Percentiles rank a stretch among this genome's conserved stretches.
Evolutionary conservation across 2,329 filamentous ascomycete genomes (phyloP).

Genomic region (Cladorrhinum sp.): DNA sequence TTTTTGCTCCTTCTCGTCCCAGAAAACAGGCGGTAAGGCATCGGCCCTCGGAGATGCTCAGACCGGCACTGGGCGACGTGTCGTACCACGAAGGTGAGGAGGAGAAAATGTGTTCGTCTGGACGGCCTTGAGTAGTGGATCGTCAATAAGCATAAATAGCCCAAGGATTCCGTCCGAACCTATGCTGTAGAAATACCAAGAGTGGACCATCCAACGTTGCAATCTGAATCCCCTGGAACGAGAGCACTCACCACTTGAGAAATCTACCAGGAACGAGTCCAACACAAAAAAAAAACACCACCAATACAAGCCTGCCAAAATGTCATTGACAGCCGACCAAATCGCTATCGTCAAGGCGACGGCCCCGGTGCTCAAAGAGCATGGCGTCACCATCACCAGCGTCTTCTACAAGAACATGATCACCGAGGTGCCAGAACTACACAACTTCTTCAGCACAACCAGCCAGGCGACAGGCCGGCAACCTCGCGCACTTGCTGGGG

Average conservation of each 20-base stretch:
- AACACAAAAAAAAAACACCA: neutral
- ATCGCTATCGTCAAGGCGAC: constrained; percentile 73
- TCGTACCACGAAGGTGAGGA: neutral
- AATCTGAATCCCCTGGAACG: neutral
- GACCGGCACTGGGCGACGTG: neutral
- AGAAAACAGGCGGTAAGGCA: neutral
- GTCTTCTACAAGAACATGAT: constrained; percentile 72
- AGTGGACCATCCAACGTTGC: neutral
- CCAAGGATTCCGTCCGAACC: neutral
- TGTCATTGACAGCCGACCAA: constrained; percentile 57
- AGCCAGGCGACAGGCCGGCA: constrained; percentile 63
- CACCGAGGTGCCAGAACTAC: constrained; percentile 60
- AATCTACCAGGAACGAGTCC: neutral
- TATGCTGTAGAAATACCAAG: neutral
- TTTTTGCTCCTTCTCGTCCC: neutral
- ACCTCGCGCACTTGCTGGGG: constrained; percentile 57
- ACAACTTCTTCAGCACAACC: constrained; percentile 67
- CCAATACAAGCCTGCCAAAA: neutral
- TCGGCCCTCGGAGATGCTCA: constrained; percentile 21
- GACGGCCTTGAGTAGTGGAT: neutral
- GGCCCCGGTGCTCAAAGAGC: constrained; percentile 65
- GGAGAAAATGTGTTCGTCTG: neutral
- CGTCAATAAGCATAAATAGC: neutral
- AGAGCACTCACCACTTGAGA: neutral
- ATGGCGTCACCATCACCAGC: constrained; percentile 65